These are phyloP conservation scores for Termitomyces sp. DNA, from an alignment of 1,284 basidiomycete genomes.

Conservation along the genomic window DNA sequence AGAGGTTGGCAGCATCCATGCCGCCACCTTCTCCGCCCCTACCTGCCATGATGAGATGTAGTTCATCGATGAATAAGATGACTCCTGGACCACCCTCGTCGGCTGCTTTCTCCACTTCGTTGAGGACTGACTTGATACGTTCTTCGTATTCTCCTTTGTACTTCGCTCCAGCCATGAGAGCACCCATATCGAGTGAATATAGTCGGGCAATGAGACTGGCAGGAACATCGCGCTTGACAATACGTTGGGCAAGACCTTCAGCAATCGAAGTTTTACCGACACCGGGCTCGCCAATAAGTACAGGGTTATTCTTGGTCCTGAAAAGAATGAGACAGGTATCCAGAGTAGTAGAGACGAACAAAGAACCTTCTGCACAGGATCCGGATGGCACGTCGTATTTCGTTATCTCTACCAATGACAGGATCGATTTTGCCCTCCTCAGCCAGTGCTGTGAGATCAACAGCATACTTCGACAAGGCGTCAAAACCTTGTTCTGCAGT, in stretches of 20 bases:
- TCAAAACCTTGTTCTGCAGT: slow-evolving; percentile 86
- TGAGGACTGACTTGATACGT: slow-evolving; percentile 88
- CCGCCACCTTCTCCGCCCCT: slow-evolving; percentile 70
- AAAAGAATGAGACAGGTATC: background rate
- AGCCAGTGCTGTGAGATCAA: slow-evolving; percentile 85
- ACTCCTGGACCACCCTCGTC: slow-evolving; percentile 77
- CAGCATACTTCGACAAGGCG: slow-evolving; percentile 76
- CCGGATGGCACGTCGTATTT: slow-evolving; percentile 63
- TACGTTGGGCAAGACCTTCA: slow-evolving; percentile 94
- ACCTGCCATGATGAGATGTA: slow-evolving; percentile 90
- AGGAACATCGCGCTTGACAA: slow-evolving; percentile 92
- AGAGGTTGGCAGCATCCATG: slow-evolving; percentile 85
- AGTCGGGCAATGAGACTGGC: slow-evolving; percentile 80
- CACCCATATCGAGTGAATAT: slow-evolving; percentile 91
- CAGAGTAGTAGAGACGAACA: slow-evolving; percentile 6
- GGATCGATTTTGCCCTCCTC: slow-evolving; percentile 92
- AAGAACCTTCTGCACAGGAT: slow-evolving; percentile 76
- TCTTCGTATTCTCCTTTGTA: slow-evolving; percentile 99
- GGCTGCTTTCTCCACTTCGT: slow-evolving; percentile 89
- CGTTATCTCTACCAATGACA: slow-evolving; percentile 86
- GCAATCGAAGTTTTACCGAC: slow-evolving; percentile 93
- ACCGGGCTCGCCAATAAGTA: slow-evolving; percentile 90
- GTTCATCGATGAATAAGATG: slow-evolving; percentile 94
- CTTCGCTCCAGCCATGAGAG: slow-evolving; percentile 93
- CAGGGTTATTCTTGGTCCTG: slow-evolving; percentile 90